Base-by-base conservation (phyloP, 2,329 filamentous ascomycete species). In the Colletotrichum sp. region DNA sequence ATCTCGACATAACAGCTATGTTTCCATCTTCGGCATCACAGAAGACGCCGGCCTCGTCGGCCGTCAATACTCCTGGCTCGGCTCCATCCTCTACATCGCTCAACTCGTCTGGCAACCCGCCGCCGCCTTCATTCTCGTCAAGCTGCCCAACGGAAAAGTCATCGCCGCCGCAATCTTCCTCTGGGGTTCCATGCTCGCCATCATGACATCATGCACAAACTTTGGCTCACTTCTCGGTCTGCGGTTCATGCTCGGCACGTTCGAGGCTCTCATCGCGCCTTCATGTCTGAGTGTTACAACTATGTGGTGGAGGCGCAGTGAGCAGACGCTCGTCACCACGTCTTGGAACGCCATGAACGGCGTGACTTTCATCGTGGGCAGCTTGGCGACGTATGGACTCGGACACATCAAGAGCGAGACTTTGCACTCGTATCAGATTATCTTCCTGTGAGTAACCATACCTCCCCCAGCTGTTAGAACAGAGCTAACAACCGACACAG, bases 11-110 rank as follows among this genome's bases (percentile, higher is more conserved):
- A n/a, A 32, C 21, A 76, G 75, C 13, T 94, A 88, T 87, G 91
- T 91, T 1, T 90, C 90, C n/a, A 92, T 93, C 79, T 93, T 93
- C 87, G 90, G 90, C 16, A 87, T 93, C 44, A 86, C 87, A 1
- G 81, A 87, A 13, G 90, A 93, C 79, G 87, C 89, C 0, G 78
- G 86, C n/a, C 83, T 93, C 6, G 79, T 82, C 1, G 86, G 84
- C 36, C 78, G 82, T 21, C 82, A 95, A 85, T 95, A 92, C 81
- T 90, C 89, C 30, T 95, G 94, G 94, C 87, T 95, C 0, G 84
- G 84, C 10, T 85, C 84, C 1, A 81, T 86, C 32, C 80, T 86
- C 16, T 86, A 86, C 78, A 77, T 86, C 16, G 85, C 85, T 2
- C 79, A 81, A 60, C 79, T 82, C 18, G 75, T 81, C 34, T 76